A percentile compares a stretch with the other conserved stretches of the same genome.
Conservation (phyloP, 169 alveolate genomes). For the Cryptosporidium sp. region DNA sequence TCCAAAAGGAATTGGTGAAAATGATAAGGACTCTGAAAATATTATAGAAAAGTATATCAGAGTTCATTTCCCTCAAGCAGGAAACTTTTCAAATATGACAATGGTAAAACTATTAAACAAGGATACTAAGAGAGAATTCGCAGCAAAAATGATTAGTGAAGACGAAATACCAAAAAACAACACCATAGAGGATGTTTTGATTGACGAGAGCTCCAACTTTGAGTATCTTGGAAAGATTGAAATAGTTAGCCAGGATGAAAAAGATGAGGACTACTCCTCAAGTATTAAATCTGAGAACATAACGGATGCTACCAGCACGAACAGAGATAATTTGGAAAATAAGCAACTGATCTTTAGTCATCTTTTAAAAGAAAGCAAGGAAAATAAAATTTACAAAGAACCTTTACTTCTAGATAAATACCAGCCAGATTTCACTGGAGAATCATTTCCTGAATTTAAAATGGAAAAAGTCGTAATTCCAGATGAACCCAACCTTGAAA, state of each 20-base stretch:
- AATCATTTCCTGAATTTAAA: slow-evolving; percentile 58
- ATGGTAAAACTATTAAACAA: slow-evolving; percentile 46
- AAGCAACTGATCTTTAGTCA: neutral
- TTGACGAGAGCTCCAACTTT: slow-evolving; percentile 43
- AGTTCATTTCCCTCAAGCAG: slow-evolving; percentile 73
- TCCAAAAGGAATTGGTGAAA: neutral
- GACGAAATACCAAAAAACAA: slow-evolving; percentile 36
- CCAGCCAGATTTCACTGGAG: slow-evolving; percentile 55
- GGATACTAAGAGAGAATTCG: slow-evolving; percentile 52
- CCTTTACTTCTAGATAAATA: slow-evolving; percentile 70
- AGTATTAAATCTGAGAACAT: neutral
- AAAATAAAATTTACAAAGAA: neutral
- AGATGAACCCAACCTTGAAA: neutral
- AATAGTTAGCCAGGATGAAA: slow-evolving; percentile 14
- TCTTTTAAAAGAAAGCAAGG: neutral
- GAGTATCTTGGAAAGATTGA: slow-evolving; percentile 69
- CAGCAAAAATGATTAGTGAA: slow-evolving; percentile 48
- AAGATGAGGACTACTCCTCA: neutral
- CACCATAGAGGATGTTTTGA: slow-evolving; percentile 5
- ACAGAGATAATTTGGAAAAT: neutral
- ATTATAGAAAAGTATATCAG: slow-evolving; percentile 15
- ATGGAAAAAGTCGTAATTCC: slow-evolving; percentile 25
- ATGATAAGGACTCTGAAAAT: neutral
- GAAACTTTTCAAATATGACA: slow-evolving; percentile 33
- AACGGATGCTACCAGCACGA: neutral